These are phyloP conservation scores for Metarhizium album DNA, from an alignment of 2,329 filamentous ascomycete species.

Conservation along the genomic window DNA sequence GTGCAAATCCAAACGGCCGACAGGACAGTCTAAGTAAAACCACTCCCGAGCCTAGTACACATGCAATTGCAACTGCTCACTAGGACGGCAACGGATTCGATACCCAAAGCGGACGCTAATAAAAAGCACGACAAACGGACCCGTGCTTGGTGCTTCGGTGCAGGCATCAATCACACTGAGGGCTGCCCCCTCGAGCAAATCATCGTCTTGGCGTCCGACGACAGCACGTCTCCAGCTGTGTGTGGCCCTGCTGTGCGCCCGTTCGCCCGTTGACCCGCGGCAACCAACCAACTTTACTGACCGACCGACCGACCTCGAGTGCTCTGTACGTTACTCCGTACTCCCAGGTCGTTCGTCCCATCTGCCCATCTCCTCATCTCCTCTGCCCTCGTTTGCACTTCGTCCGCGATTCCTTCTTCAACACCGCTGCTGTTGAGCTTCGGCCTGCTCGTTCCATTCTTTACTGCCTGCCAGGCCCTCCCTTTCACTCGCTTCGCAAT, in stretches of 20 bases:
- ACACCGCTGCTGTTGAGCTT: conserved; percentile 4
- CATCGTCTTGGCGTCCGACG: background rate
- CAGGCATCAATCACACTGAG: too few relatives aligned
- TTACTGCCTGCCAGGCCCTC: conserved; percentile 5
- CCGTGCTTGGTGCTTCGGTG: too few relatives aligned
- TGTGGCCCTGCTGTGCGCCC: background rate
- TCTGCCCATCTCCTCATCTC: background rate
- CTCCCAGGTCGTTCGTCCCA: background rate
- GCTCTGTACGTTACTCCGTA: background rate
- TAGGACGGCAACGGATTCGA: background rate
- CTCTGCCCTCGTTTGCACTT: background rate
- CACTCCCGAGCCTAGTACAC: too few relatives aligned
- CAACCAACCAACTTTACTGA: too few relatives aligned
- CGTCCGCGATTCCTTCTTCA: conserved; percentile 4
- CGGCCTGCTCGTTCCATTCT: conserved; percentile 9
- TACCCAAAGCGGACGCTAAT: background rate
- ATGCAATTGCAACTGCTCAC: too few relatives aligned
- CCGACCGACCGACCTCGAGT: too few relatives aligned
- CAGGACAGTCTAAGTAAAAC: too few relatives aligned
- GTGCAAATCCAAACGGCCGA: too few relatives aligned
- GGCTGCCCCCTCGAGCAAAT: too few relatives aligned
- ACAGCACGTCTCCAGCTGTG: background rate
- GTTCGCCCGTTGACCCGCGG: background rate
- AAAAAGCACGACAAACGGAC: background rate
- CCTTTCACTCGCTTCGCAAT: background rate